phyloP scores from a whole-genome alignment of 2,329 filamentous ascomycete genomes.

The Capronia coronata region DNA sequence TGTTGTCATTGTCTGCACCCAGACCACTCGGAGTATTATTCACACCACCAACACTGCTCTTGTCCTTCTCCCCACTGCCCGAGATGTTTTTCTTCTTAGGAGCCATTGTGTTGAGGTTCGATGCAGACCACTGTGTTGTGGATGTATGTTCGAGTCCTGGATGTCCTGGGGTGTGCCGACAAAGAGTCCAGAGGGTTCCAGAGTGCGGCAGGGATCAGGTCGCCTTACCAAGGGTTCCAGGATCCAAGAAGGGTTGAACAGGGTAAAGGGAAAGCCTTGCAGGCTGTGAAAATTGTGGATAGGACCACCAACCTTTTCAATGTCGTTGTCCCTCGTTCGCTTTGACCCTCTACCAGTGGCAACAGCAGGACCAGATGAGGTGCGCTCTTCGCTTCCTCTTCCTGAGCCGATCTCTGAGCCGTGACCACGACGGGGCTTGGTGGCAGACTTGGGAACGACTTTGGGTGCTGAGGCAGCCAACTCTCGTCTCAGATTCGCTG shows the following conservation, averaged over 20 bases:
- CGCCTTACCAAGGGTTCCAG: neutral
- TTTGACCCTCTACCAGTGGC: conserved; percentile 43
- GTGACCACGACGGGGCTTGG: conserved; percentile 30
- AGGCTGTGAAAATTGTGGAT: neutral
- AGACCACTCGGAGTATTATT: neutral
- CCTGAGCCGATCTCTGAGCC: conserved; percentile 40
- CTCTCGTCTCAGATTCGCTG: conserved; percentile 46
- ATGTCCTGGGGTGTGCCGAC: neutral
- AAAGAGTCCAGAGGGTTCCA: conserved; percentile 1
- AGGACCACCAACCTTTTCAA: conserved; percentile 40
- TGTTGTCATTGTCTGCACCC: neutral
- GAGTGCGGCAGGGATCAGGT: neutral
- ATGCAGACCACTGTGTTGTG: neutral
- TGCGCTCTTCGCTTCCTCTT: conserved; percentile 42
- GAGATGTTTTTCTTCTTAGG: neutral
- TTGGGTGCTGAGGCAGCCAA: conserved; percentile 27
- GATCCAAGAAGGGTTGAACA: conserved; percentile 3
- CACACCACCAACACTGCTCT: neutral
- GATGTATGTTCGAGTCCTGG: neutral
- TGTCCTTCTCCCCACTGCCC: neutral
- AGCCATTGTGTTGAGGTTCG: neutral
- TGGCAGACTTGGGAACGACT: conserved; percentile 26
- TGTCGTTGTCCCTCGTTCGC: conserved; percentile 41
- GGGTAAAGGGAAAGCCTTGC: conserved; percentile 3
- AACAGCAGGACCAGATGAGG: conserved; percentile 39